Conservation (phyloP, 2,329 filamentous ascomycete species). For the Hypomyces rosellus region DNA sequence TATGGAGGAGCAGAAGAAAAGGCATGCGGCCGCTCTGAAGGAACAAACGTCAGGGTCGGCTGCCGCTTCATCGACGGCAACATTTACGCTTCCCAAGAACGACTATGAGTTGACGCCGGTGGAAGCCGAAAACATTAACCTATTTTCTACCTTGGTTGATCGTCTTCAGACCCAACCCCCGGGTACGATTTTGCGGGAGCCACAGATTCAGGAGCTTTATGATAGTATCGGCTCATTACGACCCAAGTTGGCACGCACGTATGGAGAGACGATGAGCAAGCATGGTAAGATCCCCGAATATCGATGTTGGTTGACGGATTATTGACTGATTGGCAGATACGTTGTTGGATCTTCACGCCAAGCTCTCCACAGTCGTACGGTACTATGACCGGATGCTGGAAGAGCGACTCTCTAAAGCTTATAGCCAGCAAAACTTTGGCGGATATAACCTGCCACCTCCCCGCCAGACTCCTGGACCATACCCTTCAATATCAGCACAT, state of each 20-base stretch:
- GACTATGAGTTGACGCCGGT: conserved; percentile 91
- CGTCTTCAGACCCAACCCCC: conserved; percentile 90
- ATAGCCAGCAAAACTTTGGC: conserved; percentile 70
- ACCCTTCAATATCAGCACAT: conserved; percentile 61
- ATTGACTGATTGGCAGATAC: conserved; percentile 56
- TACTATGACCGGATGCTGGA: conserved; percentile 99
- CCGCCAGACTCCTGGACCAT: conserved; percentile 54
- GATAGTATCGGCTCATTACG: conserved; percentile 91
- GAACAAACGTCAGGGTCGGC: conserved; percentile 56
- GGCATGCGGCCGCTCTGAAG: conserved; percentile 76
- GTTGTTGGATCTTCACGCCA: conserved; percentile 86
- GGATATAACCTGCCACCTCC: conserved; percentile 53
- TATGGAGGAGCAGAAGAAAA: conserved; percentile 97
- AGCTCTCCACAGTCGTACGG: conserved; percentile 89
- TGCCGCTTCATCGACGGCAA: conserved; percentile 29
- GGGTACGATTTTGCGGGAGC: conserved; percentile 91
- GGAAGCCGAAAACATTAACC: conserved; percentile 94
- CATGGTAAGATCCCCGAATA: conserved; percentile 57
- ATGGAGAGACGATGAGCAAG: conserved; percentile 99
- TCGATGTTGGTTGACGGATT: background rate
- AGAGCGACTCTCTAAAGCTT: conserved; percentile 87
- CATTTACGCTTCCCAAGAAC: conserved; percentile 66
- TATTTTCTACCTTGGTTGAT: conserved; percentile 91
- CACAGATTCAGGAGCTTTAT: conserved; percentile 96
- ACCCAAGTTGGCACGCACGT: conserved; percentile 89